Conservation (phyloP, 2,329 filamentous ascomycete genomes). For the Fragosphaeria purpurea region DNA sequence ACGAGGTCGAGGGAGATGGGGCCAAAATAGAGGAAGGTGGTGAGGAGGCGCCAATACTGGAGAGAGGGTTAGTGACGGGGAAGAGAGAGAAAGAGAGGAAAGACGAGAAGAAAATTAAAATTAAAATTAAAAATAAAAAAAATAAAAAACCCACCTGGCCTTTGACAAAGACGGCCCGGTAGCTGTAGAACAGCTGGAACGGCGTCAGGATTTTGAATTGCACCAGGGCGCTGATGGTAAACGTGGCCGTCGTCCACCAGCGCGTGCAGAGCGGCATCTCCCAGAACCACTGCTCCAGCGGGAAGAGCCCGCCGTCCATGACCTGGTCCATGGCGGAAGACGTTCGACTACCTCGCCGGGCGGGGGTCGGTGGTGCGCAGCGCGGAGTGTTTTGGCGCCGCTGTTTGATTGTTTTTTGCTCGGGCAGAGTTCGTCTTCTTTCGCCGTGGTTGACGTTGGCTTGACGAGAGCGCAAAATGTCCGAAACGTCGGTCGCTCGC, state of each 20-base stretch:
- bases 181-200: constrained; percentile 96
- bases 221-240: constrained; percentile 77
- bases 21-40: constrained; percentile 95
- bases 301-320: constrained; percentile 50
- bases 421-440: no score
- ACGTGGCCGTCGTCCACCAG: constrained; percentile 92
- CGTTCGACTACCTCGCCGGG: no score
- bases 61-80: background rate
- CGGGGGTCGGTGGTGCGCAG: no score
- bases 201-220: constrained; percentile 89
- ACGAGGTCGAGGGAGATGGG: constrained; percentile 87
- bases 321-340: constrained; percentile 42
- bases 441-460: no score
- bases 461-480: no score
- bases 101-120: background rate
- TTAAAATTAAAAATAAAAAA: background rate
- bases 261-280: constrained; percentile 95
- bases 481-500: no score
- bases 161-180: constrained; percentile 81
- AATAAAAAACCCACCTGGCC: constrained; percentile 57
- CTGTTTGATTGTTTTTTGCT: no score
- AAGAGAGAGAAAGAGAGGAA: background rate
- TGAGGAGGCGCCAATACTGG: constrained; percentile 93
- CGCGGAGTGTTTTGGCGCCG: no score
- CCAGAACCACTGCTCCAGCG: constrained; percentile 92